Evolutionary conservation across 2,329 filamentous ascomycete genomes (phyloP).

Genomic region (Trichoderma sp.): DNA sequence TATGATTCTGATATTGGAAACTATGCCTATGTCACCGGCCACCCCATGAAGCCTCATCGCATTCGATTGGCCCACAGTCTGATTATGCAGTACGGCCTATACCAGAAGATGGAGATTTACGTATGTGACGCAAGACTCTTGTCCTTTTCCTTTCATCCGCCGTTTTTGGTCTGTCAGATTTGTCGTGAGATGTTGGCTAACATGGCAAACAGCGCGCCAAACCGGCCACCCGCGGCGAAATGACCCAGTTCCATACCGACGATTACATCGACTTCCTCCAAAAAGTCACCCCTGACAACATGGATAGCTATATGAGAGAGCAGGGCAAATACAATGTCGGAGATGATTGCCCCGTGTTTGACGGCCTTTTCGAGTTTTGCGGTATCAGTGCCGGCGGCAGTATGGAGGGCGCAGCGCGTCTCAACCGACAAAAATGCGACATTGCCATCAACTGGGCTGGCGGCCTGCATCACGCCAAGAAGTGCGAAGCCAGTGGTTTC

Average conservation of each 20-base stretch:
- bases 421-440: constrained; percentile 88
- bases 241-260: constrained; percentile 90
- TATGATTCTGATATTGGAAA: constrained; percentile 98
- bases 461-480: constrained; percentile 95
- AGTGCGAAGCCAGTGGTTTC: constrained; percentile 92
- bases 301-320: constrained; percentile 89
- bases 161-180: not conserved
- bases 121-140: constrained; percentile 42
- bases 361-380: constrained; percentile 96
- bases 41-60: constrained; percentile 99
- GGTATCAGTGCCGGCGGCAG: constrained; percentile 91
- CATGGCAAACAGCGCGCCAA: constrained; percentile 63
- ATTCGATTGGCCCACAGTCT: constrained; percentile 92
- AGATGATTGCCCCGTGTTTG: constrained; percentile 96
- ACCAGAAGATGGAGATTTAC: constrained; percentile 96
- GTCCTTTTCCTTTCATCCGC: not conserved
- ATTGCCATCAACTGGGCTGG: constrained; percentile 99
- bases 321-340: constrained; percentile 93
- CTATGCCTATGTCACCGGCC: constrained; percentile 93
- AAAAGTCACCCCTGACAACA: constrained; percentile 97
- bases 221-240: constrained; percentile 82
- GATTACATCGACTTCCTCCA: constrained; percentile 94
- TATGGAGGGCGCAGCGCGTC: constrained; percentile 85
- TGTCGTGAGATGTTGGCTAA: not conserved
- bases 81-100: constrained; percentile 92